Base-by-base conservation (phyloP, 768 basidiomycete species). In the Hemileccinum rubropunctum region DNA sequence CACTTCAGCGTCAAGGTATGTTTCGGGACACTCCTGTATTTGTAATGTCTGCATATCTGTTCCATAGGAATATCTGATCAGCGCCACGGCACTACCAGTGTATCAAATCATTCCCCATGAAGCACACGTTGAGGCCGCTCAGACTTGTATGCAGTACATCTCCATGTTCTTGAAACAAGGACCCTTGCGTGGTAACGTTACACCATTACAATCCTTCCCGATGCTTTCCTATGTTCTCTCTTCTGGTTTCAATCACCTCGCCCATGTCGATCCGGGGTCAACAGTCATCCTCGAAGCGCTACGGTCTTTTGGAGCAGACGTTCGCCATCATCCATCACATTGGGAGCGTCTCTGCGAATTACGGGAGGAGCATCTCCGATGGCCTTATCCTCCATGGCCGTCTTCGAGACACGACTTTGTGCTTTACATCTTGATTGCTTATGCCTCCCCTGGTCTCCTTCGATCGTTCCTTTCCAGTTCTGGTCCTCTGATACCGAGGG, bases 361-460 rank as follows among this genome's bases (percentile, higher is more conserved):
- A 12, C 43, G 50, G 2, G 50, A 45, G 11, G 38, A 45, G 3
- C 12, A 28, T 17, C 17, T 35, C 32, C n/a, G 18, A 20, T 45
- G 38, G 35, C 38, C 32, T 9, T 51, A 51, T 35, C 23, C 50
- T 17, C 43, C 38, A 7, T 51, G 50, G 50, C 50, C 50, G 9
- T 45, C 32, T 4, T 41, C 50, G 2, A 23, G 26, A 14, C 50
- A 51, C 3, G 50, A 51, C 10, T 7, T 51, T 5, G 32, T 45
- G 3, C 39, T 26, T 9, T 51, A 51, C 28, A 43, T 41, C 8
- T 35, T 51, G 23, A 41, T 51, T 6, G 50, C 50, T 32, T 43
- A 51, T 37, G 39, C 38, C 33, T 9, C 50, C 9, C 9, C 17
- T 11, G 30, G 5, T n/a, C 18, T 51, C 15, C 32, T 51, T 27